Conservation (phyloP, 257 asterid genomes). For the Schizonepeta tenuifolia region DNA sequence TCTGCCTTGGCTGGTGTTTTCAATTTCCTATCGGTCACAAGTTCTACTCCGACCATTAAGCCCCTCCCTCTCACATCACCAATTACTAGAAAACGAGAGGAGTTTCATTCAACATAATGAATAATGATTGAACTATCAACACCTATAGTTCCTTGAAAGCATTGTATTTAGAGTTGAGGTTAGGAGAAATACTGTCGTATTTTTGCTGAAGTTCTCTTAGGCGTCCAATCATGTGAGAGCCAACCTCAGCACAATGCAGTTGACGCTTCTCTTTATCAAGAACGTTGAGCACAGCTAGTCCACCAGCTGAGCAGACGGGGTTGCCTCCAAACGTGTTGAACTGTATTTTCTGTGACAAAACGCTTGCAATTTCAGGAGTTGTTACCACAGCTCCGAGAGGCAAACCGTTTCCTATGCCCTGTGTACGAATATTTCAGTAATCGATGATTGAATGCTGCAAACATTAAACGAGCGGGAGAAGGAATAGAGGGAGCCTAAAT, state of each 20-base stretch:
- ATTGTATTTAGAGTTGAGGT: not conserved
- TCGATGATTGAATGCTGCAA: not conserved
- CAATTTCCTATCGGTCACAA: conserved; percentile 71
- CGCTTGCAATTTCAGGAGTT: conserved; percentile 96
- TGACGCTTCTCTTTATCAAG: conserved; percentile 88
- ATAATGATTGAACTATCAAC: not conserved
- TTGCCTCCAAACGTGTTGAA: conserved; percentile 97
- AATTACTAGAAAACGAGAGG: conserved; percentile 52
- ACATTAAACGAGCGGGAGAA: not conserved
- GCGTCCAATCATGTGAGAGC: conserved; percentile 76
- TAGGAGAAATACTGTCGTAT: conserved; percentile 61
- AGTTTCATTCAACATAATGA: not conserved
- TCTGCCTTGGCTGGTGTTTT: conserved; percentile 96
- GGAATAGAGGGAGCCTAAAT: too few species aligned
- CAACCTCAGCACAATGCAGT: conserved; percentile 82
- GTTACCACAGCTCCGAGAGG: conserved; percentile 99
- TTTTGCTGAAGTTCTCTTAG: conserved; percentile 71
- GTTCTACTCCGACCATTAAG: conserved; percentile 88
- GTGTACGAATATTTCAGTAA: conserved; percentile 27
- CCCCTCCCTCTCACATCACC: conserved; percentile 98
- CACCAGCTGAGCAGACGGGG: conserved; percentile 99
- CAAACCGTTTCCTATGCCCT: conserved; percentile 98
- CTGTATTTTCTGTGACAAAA: conserved; percentile 82
- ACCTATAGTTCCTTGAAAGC: not conserved
- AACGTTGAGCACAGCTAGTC: conserved; percentile 84